phyloP scores from a whole-genome alignment of 2,329 filamentous ascomycete species.

The Aspergillus quadricinctus region DNA sequence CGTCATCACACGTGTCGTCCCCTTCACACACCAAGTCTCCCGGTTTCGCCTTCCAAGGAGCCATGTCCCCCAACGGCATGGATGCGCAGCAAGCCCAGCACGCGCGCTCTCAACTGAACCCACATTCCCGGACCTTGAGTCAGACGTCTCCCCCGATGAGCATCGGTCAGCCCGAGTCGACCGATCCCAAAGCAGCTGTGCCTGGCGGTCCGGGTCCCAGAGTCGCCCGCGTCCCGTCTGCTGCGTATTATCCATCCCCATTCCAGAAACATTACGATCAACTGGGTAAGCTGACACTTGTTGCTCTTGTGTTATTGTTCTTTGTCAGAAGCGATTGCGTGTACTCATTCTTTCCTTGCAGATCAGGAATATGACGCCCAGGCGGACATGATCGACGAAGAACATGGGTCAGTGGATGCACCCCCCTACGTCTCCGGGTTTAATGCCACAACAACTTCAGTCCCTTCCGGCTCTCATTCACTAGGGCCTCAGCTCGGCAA shows the following conservation, averaged over 20 bases:
- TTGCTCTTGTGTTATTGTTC: conserved; percentile 38
- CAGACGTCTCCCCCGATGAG: conserved; percentile 33
- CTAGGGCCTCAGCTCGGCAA: conserved; percentile 42
- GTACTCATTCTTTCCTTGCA: conserved; percentile 61
- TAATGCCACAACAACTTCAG: conserved; percentile 35
- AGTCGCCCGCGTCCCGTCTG: conserved; percentile 38
- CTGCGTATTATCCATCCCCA: conserved; percentile 72
- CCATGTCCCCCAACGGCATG: conserved; percentile 58
- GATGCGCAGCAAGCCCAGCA: conserved; percentile 47
- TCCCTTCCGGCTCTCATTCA: conserved; percentile 37
- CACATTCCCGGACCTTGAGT: conserved; percentile 32
- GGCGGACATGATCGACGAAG: conserved; percentile 82
- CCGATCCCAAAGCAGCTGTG: conserved; percentile 31
- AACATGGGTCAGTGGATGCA: conserved; percentile 64
- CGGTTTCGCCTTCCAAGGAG: conserved; percentile 56
- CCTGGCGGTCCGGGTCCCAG: conserved; percentile 25
- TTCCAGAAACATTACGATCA: conserved; percentile 95
- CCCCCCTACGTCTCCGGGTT: conserved; percentile 60
- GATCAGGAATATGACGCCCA: conserved; percentile 97
- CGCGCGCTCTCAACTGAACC: conserved; percentile 46
- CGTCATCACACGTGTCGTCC: conserved; percentile 72
- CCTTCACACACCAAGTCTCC: conserved; percentile 60
- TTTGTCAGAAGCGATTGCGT: conserved; percentile 56
- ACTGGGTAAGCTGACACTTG: conserved; percentile 73
- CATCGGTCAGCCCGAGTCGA: conserved; percentile 34